Evolutionary conservation across 1,139 yeast genomes (phyloP), one percentile per base, ranked within the genome.

Genomic region (Suhomyces choctaworum): DNA sequence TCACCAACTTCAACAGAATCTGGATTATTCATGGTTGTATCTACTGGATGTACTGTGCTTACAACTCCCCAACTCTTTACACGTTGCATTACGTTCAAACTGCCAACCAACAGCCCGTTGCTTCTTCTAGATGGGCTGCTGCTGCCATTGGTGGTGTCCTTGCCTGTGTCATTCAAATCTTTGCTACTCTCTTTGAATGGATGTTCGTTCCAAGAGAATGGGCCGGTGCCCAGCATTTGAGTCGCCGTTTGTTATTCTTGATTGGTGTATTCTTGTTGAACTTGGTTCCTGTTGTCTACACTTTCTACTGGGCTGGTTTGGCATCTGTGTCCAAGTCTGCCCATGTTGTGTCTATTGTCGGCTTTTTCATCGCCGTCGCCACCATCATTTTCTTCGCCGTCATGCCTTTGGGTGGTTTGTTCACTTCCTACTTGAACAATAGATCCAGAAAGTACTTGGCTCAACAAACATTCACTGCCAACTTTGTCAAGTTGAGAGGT

Each of bases 151-250:
- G 94, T 66, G 98, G 99, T 73, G 66, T 84, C 37, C 74, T 92
- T 52, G 97, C 97, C 36, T 67, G 81, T 44, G 56, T 77, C 37
- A 78, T 92, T 56, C 96, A 92, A 68, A 76, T 94, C 46, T 50
- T 79, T 42, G 98, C 98, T 33, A 92, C 98, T 15, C 41, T 89
- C 32, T 80, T 86, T 54, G 98, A 92, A 67, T 94, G 96, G 97
- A 74, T 82, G 61, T 92, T 88, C 58, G 98, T 92, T 45, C 98
- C 98, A 46, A 82, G 97, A 69, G 81, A 84, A 55, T 92, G 98
- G 98, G 95, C 97, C 22, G 98, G 98, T 65, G 97, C 97, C 63
- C 97, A 92, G 69, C 97, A 88, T 62, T 78, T 92, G 60, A 70
- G 89, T 32, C 85, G 96, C 65, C 85, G 98, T 61, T 72, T 92